Evolutionary conservation across 768 basidiomycete genomes (phyloP), one percentile per base, ranked within the genome.

Genomic region (Myochromella boudieri): DNA sequence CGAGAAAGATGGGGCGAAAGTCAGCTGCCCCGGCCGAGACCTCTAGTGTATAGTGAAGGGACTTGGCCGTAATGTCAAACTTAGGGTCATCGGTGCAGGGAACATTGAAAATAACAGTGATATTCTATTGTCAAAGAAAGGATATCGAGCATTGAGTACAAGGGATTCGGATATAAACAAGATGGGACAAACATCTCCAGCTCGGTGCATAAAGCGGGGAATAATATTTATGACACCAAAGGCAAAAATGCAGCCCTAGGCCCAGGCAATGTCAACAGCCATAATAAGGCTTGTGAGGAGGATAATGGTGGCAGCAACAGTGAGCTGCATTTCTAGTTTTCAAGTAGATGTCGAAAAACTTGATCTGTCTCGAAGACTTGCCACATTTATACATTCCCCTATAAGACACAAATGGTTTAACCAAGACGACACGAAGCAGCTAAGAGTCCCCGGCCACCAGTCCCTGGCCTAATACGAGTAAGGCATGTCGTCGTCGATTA

Each of bases 291-390:
- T 36, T n/a, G 42, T 45, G 28, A 54, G 38, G 10, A 49, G 44
- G 18, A 50, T 33, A 14, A 54, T 21, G 37, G 37, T 29, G 39
- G 49, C 27, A n/a, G 42, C 36, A 33, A 46, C 24, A 22, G 42
- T 28, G 38, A 50, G 48, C 46, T 54, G 50, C 53, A 54, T 54
- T 14, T n/a, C n/a, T n/a, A n/a, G n/a, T n/a, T n/a, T n/a, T n/a
- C n/a, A n/a, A n/a, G n/a, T n/a, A n/a, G n/a, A n/a, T n/a, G n/a
- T n/a, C n/a, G n/a, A n/a, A n/a, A n/a, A n/a, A n/a, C n/a, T n/a
- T n/a, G n/a, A n/a, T n/a, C n/a, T n/a, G n/a, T n/a, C n/a, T n/a
- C n/a, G n/a, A n/a, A n/a, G n/a, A n/a, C n/a, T n/a, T n/a, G n/a
- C n/a, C n/a, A n/a, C n/a, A n/a, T n/a, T n/a, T n/a, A n/a, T n/a